phyloP scores from a whole-genome alignment of 2,329 filamentous ascomycete genomes.

The Fusarium virguliforme region DNA sequence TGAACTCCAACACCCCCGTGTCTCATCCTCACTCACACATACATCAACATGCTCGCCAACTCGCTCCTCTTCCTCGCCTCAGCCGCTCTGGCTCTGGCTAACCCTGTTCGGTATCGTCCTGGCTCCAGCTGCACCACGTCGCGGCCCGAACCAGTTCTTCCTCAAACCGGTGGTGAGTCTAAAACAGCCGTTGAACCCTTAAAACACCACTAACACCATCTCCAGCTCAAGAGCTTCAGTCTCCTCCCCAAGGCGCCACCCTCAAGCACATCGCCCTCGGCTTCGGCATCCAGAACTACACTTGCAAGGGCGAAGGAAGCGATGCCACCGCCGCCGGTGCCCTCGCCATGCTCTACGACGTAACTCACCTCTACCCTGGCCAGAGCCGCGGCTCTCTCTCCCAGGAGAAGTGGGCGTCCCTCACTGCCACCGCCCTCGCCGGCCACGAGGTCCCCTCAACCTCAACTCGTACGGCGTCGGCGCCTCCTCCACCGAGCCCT shows the following conservation, averaged over 20 bases:
- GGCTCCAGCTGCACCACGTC: conserved; percentile 40
- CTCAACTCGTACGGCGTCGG: conserved; percentile 56
- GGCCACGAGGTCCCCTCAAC: conserved; percentile 66
- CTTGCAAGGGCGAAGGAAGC: conserved; percentile 63
- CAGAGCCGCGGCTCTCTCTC: conserved; percentile 58
- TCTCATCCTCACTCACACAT: conserved; percentile 34
- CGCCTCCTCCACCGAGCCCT: conserved; percentile 64
- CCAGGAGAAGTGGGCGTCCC: conserved; percentile 57
- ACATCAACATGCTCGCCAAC: conserved; percentile 55
- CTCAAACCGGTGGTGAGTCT: conserved; percentile 59
- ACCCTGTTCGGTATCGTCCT: conserved; percentile 44
- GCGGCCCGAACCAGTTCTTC: conserved; percentile 53
- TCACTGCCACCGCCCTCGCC: conserved; percentile 62
- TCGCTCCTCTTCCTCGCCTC: conserved; percentile 55
- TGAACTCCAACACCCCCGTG: conserved; percentile 27
- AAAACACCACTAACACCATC: conserved; percentile 40
- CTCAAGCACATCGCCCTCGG: conserved; percentile 73
- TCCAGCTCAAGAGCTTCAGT: conserved; percentile 62
- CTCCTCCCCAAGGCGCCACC: conserved; percentile 57
- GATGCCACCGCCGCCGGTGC: conserved; percentile 65
- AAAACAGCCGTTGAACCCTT: background rate
- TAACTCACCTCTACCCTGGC: conserved; percentile 67
- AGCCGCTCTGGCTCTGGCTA: conserved; percentile 54
- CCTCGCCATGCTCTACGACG: conserved; percentile 74
- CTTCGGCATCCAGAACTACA: conserved; percentile 80